A percentile compares a stretch with the other conserved stretches of the same genome.
These are phyloP conservation scores for Panicum miliaceum DNA, from an alignment of 176 grass and related monocot species.

Conservation along the genomic window DNA sequence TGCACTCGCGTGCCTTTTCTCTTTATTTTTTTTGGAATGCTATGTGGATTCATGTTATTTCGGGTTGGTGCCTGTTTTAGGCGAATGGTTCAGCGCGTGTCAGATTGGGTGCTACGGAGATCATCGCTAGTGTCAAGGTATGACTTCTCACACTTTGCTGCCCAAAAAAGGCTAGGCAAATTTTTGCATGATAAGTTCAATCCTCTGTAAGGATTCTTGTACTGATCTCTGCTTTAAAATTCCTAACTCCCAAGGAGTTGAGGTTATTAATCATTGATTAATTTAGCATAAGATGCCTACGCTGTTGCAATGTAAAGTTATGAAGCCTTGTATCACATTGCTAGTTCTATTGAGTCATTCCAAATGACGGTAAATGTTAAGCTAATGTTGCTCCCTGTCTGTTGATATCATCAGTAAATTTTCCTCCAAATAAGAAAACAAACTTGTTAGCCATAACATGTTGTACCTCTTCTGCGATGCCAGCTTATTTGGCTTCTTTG, in stretches of 20 bases:
- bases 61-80: constrained; percentile 41
- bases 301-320: neutral
- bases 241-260: neutral
- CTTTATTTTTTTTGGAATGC: neutral
- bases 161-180: neutral
- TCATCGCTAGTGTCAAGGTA: constrained; percentile 95
- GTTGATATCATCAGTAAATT: neutral
- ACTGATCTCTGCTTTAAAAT: neutral
- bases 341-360: neutral
- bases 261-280: neutral
- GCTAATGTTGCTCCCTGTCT: neutral
- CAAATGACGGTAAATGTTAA: neutral
- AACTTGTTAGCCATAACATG: constrained; percentile 5
- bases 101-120: constrained; percentile 75
- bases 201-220: neutral
- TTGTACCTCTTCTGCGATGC: neutral
- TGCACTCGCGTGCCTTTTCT: neutral
- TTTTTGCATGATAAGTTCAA: neutral
- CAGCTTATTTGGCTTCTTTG: constrained; percentile 1
- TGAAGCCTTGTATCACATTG: neutral
- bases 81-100: constrained; percentile 80
- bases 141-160: neutral
- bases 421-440: neutral
- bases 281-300: neutral
- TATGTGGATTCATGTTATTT: neutral